A percentile compares a stretch with the other conserved stretches of the same genome.
These are phyloP conservation scores for Neopestalotiopsis clavispora DNA, from an alignment of 2,329 filamentous ascomycete species.

Conservation along the genomic window DNA sequence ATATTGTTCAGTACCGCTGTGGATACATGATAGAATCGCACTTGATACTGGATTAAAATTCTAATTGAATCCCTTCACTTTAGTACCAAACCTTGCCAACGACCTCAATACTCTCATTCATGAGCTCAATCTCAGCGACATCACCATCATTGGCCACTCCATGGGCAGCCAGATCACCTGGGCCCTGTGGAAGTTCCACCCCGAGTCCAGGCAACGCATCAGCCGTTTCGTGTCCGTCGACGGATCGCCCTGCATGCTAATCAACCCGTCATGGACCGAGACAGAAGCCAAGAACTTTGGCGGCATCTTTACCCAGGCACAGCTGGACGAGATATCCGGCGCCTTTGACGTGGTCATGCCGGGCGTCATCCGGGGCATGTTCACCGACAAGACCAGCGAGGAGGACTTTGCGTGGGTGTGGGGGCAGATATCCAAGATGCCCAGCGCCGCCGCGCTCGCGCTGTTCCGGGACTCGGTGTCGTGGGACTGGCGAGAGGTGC, in stretches of 20 bases:
- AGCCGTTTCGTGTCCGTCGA: conserved; percentile 36
- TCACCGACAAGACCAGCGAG: conserved; percentile 25
- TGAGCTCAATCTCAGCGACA: conserved; percentile 34
- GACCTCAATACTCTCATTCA: conserved; percentile 23
- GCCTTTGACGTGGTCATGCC: conserved; percentile 25
- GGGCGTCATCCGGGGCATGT: conserved; percentile 29
- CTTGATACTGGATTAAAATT: too few species aligned
- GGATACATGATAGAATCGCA: too few species aligned
- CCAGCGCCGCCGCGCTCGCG: conserved; percentile 28
- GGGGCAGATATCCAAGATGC: conserved; percentile 31
- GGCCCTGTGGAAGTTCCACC: conserved; percentile 38
- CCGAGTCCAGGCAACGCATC: conserved; percentile 26
- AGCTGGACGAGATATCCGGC: not conserved
- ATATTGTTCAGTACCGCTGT: too few species aligned
- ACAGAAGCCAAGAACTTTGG: conserved; percentile 25
- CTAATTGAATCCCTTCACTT: conserved; percentile 23
- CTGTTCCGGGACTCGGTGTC: conserved; percentile 33
- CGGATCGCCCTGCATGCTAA: conserved; percentile 30
- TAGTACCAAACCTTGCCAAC: not conserved
- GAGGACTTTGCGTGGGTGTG: conserved; percentile 33
- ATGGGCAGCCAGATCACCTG: conserved; percentile 39
- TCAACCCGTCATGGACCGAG: conserved; percentile 34
- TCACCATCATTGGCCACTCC: conserved; percentile 39
- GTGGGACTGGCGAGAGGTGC: conserved; percentile 35
- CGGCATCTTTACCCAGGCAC: conserved; percentile 26